Evolutionary conservation across 1,284 basidiomycete genomes (phyloP).

Genomic region (Rhodotorula sp.): DNA sequence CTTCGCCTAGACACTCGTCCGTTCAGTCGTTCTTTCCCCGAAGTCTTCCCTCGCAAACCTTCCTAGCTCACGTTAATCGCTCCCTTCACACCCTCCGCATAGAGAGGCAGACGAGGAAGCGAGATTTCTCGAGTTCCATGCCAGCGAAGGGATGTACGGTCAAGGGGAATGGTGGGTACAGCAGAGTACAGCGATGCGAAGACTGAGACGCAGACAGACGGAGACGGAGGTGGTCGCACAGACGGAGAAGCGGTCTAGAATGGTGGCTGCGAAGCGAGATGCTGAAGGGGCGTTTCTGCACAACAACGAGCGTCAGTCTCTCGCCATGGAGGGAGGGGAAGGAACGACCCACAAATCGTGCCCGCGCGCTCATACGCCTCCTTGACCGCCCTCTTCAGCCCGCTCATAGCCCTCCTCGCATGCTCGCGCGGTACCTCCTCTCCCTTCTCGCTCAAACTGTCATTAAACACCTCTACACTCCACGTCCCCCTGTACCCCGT

Average conservation of each 20-base stretch:
- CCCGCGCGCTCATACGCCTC: conserved; percentile 19
- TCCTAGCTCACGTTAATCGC: not conserved
- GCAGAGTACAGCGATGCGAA: too few relatives aligned
- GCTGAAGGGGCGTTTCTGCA: too few relatives aligned
- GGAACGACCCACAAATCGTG: conserved; percentile 3
- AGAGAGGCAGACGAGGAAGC: not conserved
- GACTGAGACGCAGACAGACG: too few relatives aligned
- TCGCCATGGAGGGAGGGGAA: too few relatives aligned
- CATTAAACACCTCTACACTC: conserved; percentile 50
- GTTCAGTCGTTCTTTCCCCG: too few relatives aligned
- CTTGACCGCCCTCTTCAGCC: conserved; percentile 19
- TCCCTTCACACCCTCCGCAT: too few relatives aligned
- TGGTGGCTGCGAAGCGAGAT: too few relatives aligned
- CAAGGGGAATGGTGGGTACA: not conserved
- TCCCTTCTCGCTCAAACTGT: conserved; percentile 40
- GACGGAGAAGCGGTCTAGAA: not conserved
- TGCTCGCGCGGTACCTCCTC: conserved; percentile 43
- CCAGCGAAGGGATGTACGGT: not conserved
- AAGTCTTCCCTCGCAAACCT: not conserved
- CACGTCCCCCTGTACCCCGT: conserved; percentile 49
- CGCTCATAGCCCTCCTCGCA: conserved; percentile 42
- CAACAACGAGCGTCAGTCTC: not conserved
- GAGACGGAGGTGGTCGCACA: too few relatives aligned
- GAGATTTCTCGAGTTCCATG: too few relatives aligned
- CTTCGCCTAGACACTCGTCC: not conserved